Evolutionary conservation across 2,329 filamentous ascomycete species (phyloP).

Genomic region (Teratosphaeria gauchensis): DNA sequence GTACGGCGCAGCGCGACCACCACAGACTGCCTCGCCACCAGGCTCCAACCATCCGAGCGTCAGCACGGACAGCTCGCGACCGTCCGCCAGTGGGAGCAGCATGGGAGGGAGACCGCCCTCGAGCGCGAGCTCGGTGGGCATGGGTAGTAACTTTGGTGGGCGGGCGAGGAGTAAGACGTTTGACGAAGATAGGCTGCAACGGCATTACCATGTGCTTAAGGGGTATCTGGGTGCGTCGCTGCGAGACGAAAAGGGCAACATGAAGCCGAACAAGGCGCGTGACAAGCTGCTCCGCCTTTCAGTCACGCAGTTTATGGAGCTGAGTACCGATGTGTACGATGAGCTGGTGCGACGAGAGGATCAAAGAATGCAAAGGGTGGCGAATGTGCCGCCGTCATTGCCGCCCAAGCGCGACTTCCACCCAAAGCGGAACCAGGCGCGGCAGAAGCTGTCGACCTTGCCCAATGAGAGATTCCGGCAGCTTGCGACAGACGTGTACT

Average conservation of each 20-base stretch:
- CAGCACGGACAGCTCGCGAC: conserved; percentile 33
- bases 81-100: conserved; percentile 43
- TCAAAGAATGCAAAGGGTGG: conserved; percentile 37
- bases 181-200: conserved; percentile 58
- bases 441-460: conserved; percentile 85
- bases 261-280: conserved; percentile 75
- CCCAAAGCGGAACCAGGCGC: conserved; percentile 94
- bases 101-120: conserved; percentile 50
- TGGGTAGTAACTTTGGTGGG: conserved; percentile 29
- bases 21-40: conserved; percentile 18
- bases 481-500: conserved; percentile 90
- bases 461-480: conserved; percentile 81
- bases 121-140: conserved; percentile 76
- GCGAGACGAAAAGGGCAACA: conserved; percentile 64
- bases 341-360: conserved; percentile 82
- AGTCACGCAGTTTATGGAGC: conserved; percentile 86
- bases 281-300: conserved; percentile 90
- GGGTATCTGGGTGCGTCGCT: conserved; percentile 61
- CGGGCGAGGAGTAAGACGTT: conserved; percentile 40
- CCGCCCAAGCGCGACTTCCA: conserved; percentile 84
- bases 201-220: conserved; percentile 75
- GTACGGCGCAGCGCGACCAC: conserved; percentile 21
- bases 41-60: conserved; percentile 32
- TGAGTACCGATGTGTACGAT: conserved; percentile 96
- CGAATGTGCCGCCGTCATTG: conserved; percentile 58